phyloP scores from a whole-genome alignment of 805 yeast species.

The Candida nitratophila region DNA sequence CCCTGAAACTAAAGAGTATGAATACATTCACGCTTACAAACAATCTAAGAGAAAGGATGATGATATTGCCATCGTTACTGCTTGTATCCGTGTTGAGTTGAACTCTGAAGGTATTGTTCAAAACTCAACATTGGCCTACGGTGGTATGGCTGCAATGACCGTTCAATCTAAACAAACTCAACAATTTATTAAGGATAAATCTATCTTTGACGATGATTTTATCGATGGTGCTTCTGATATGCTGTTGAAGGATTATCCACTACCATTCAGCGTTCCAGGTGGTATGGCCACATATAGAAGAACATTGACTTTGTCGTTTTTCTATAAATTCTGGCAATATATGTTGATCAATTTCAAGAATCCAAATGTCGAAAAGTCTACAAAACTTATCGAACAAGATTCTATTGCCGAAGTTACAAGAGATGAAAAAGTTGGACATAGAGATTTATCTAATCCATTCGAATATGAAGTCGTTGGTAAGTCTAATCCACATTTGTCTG shows the following conservation, averaged over 20 bases:
- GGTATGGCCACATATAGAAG: conserved; percentile 41
- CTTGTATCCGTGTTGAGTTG: conserved; percentile 27
- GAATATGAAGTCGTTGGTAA: conserved; percentile 33
- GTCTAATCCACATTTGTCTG: conserved; percentile 36
- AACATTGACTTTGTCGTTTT: conserved; percentile 37
- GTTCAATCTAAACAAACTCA: conserved; percentile 30
- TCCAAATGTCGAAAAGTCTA: neutral
- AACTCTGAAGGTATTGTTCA: conserved; percentile 15
- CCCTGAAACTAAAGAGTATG: conserved; percentile 31
- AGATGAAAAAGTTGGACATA: conserved; percentile 28
- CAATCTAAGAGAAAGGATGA: conserved; percentile 44
- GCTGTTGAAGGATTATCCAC: conserved; percentile 27
- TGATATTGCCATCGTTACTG: conserved; percentile 42
- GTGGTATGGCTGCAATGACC: conserved; percentile 44
- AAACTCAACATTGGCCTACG: conserved; percentile 32
- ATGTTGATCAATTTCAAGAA: conserved; percentile 14
- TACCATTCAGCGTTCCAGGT: conserved; percentile 39
- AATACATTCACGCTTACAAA: conserved; percentile 33
- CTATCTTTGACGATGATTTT: conserved; percentile 15
- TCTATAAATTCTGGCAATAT: conserved; percentile 34
- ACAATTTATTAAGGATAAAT: conserved; percentile 14
- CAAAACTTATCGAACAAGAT: conserved; percentile 22
- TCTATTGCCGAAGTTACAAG: conserved; percentile 29
- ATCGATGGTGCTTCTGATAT: conserved; percentile 24
- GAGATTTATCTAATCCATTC: conserved; percentile 32